Conservation (phyloP, 768 basidiomycete genomes). For the Podaxis sp. region DNA sequence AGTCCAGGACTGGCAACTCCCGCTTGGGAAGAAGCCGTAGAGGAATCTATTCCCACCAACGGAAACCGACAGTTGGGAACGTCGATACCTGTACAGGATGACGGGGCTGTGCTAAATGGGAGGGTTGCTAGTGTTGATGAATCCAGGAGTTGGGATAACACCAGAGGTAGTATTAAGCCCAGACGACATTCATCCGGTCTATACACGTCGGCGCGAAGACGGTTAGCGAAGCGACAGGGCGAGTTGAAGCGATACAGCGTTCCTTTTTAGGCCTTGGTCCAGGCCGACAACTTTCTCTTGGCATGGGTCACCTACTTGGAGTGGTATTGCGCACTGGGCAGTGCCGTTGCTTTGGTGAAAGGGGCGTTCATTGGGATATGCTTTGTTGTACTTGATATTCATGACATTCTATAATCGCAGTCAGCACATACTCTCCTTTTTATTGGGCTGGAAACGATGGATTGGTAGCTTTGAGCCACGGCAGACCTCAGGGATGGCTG, state of each 20-base stretch:
- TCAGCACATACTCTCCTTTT: background rate
- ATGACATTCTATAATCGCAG: background rate
- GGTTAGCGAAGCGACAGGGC: conserved; percentile 1
- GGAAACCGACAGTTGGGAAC: background rate
- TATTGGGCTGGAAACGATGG: background rate
- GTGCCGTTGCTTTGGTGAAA: background rate
- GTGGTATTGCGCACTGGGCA: conserved; percentile 7
- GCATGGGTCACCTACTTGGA: background rate
- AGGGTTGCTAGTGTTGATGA: background rate
- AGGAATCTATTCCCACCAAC: background rate
- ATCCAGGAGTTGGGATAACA: background rate
- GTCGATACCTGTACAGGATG: background rate
- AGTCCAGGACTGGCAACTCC: background rate
- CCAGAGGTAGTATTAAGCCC: background rate
- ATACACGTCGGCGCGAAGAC: background rate
- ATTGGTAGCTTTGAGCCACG: conserved; percentile 4
- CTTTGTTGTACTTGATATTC: background rate
- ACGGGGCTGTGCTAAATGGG: background rate
- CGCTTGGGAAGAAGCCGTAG: too few relatives aligned
- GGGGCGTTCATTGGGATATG: background rate
- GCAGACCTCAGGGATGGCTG: background rate
- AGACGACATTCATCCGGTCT: background rate
- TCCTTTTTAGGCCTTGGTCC: background rate
- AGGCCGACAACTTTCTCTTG: conserved; percentile 11
- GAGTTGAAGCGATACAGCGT: background rate